Evolutionary conservation across 805 yeast species (phyloP).

Genomic region (Lipomyces yamadae): DNA sequence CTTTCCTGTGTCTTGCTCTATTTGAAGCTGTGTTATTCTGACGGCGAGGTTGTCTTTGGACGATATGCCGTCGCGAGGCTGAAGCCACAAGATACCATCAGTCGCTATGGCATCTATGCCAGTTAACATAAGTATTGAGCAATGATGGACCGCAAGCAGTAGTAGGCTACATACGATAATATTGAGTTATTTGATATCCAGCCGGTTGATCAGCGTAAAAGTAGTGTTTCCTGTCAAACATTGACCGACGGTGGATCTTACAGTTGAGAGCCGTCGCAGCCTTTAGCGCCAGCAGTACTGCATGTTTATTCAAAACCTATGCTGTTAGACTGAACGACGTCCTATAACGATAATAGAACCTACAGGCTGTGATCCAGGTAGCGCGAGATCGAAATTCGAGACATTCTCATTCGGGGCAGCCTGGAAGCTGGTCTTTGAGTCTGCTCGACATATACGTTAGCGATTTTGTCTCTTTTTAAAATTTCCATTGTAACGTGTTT

Average conservation of each 20-base stretch:
- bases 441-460: constrained; percentile 42
- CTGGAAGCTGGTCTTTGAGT: constrained; percentile 46
- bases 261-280: constrained; percentile 75
- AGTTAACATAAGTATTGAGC: not conserved
- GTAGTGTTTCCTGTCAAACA: constrained; percentile 93
- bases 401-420: constrained; percentile 68
- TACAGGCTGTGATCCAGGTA: constrained; percentile 91
- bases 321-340: not conserved
- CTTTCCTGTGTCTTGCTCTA: constrained; percentile 74
- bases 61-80: constrained; percentile 58
- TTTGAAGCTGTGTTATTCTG: constrained; percentile 74
- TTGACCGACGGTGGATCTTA: constrained; percentile 57
- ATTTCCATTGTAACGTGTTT: not conserved
- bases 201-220: constrained; percentile 95
- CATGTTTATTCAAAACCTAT: constrained; percentile 66
- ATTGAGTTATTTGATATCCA: constrained; percentile 96
- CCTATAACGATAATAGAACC: constrained; percentile 5
- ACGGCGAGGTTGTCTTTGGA: constrained; percentile 46
- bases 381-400: constrained; percentile 78
- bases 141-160: too few relatives aligned
- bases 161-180: constrained; percentile 49
- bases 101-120: constrained; percentile 67
- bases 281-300: constrained; percentile 68
- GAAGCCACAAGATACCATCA: constrained; percentile 62
- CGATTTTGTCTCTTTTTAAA: constrained; percentile 14